Conservation (phyloP, 129 eudicot genomes). For the Saposhnikovia divaricata region DNA sequence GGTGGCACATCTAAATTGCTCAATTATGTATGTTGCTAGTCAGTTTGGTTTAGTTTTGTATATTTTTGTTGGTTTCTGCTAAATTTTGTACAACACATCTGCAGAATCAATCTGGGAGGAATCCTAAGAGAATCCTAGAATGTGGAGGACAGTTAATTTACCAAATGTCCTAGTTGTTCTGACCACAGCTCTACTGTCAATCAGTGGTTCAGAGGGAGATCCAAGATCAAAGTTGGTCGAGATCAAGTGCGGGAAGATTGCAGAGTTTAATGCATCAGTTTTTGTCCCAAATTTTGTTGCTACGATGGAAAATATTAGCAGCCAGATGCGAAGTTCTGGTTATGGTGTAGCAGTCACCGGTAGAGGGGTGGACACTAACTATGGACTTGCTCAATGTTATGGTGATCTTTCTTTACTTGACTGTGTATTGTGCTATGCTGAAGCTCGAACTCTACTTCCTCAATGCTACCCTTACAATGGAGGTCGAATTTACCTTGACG, state of each 20-base stretch:
- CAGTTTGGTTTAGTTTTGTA: not conserved
- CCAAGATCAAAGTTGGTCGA: constrained; percentile 47
- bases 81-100: not conserved
- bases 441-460: constrained; percentile 59
- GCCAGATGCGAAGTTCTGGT: constrained; percentile 35
- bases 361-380: constrained; percentile 32
- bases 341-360: constrained; percentile 44
- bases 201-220: constrained; percentile 33
- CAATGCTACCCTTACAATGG: constrained; percentile 55
- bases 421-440: constrained; percentile 61
- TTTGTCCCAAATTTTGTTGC: constrained; percentile 43
- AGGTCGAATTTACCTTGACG: constrained; percentile 61
- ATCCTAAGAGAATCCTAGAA: not conserved
- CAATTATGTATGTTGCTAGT: not conserved
- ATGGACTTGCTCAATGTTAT: constrained; percentile 60
- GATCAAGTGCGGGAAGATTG: constrained; percentile 24
- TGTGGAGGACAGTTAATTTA: constrained; percentile 18
- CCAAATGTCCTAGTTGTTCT: constrained; percentile 15
- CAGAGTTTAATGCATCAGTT: constrained; percentile 31
- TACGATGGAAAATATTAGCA: constrained; percentile 48
- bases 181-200: constrained; percentile 20
- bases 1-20: not conserved
- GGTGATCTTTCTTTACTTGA: constrained; percentile 65
- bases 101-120: not conserved
- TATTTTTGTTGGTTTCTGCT: not conserved